A percentile compares a stretch with the other conserved stretches of the same genome.
Conservation (phyloP, 2,329 filamentous ascomycete species). For the Ciborinia camelliae region DNA sequence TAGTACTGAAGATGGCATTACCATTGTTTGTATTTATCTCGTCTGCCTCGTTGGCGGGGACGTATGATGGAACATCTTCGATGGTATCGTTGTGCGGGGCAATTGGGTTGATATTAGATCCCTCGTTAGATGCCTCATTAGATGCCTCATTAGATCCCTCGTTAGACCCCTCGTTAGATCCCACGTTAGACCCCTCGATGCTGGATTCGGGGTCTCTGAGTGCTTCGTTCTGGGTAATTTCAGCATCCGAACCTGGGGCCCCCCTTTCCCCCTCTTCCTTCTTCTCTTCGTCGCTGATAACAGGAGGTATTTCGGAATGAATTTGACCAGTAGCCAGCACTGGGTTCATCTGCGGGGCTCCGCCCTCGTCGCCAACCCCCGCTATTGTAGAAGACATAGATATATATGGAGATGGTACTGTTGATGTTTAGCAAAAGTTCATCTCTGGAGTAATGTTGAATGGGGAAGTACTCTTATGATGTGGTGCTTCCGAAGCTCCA, state of each 20-base stretch:
- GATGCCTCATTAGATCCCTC: background rate
- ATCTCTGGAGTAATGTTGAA: constrained; percentile 6
- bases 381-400: constrained; percentile 7
- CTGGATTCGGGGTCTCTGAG: background rate
- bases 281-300: background rate
- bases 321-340: background rate
- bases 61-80: background rate
- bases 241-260: background rate
- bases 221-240: background rate
- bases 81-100: background rate
- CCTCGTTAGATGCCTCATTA: too few relatives aligned
- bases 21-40: constrained; percentile 10
- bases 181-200: background rate
- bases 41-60: background rate
- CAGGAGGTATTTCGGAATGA: background rate
- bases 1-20: constrained; percentile 6
- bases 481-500: background rate
- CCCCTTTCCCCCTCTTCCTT: constrained; percentile 6
- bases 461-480: constrained; percentile 18
- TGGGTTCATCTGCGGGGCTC: background rate
- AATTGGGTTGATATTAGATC: background rate
- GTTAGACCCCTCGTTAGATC: too few relatives aligned
- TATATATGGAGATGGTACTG: background rate
- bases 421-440: constrained; percentile 6
- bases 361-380: background rate